Evolutionary conservation across 2,329 filamentous ascomycete genomes (phyloP), one percentile per base, ranked within the genome.

Genomic region (Sarocladiaceae sp.): DNA sequence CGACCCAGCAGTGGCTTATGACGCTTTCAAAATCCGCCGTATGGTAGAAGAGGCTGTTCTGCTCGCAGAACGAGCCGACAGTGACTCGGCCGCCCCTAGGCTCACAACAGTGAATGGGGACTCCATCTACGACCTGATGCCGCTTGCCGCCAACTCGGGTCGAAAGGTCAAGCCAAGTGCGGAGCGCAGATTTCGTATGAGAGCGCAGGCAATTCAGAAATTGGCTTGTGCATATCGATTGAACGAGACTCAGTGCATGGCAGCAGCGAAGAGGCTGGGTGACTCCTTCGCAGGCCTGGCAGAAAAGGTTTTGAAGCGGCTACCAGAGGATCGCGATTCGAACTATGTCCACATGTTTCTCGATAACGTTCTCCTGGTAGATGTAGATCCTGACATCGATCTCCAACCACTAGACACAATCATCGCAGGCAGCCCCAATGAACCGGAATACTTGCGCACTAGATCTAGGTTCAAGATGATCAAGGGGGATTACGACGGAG

Each of bases 271-370:
- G 88, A 88, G 93, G 70, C 84, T 84, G 52, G 83, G 88, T 1
- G 88, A 86, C 17, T 83, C 86, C 0, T 72, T 95, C 12, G 88
- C 94, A 60, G 86, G 90, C 54, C 86, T 94, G 2, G 88, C 86
- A 2, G 76, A 79, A 5, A 73, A 87, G 55, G 89, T 95, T 28
- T 70, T 94, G 55, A 83, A 88, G 64, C 77, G 88, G 55, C 84
- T 81, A 55, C 75, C 82, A n/a, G 66, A 76, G 49, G 84, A 91
- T 62, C 69, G 76, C 39, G 87, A 94, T 62, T 90, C 88, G 25
- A 87, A 86, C 66, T 94, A 94, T 64, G 90, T 94, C n/a, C 87
- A 94, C 64, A 94, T 93, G 71, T 95, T 95, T 67, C 88, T 93
- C 69, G 88, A 95, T 69, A 94, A 93, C 78, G 92, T 94, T 23